Evolutionary conservation across 345 rosid genomes (phyloP), one percentile per base, ranked within the genome.

Genomic region (Gynandropsis gynandra): DNA sequence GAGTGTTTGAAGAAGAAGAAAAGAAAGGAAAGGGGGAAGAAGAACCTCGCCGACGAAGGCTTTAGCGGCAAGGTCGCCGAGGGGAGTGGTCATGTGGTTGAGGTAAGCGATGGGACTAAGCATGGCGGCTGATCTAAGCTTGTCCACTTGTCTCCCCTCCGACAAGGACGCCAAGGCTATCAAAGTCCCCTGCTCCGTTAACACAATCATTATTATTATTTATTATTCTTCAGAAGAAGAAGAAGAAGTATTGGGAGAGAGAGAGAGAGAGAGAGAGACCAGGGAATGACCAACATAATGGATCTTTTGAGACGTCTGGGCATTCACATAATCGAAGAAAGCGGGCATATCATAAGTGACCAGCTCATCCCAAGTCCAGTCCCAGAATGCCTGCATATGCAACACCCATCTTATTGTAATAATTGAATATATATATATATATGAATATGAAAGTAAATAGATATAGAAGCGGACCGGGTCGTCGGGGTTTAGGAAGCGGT

Each of bases 311-410:
- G 79, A 82, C 7, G 93, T 79, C 49, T 75, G 67, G 57, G 7
- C 12, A 45, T 72, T 54, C 39, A 92, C 74, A 51, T 68, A 72
- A 29, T 79, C 80, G 64, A 85, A 78, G 70, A 85, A 42, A 9
- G 96, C 87, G 4, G 96, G 96, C 5, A 85, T 63, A 58, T 92
- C 98, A 42, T 27, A 79, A 15, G 56, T 43, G 38, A 79, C 95
- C 4, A 92, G 61, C 48, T 92, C 95, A 66, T 92, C 98, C 96
- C 96, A 87, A 11, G 95, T 76, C 98, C 96, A 87, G 44, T 87
- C 56, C 97, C 98, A 92, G 37, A 71, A 92, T 11, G 56, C 79
- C 96, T 92, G 76, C 20, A 56, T 49, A n/a, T 12, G 32, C 24
- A 35, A 39, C 18, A 18, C 32, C 45, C 29, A 50, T 27, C 32